Evolutionary conservation across 805 yeast species (phyloP), one percentile per base, ranked within the genome.

Genomic region (Nakazawaea holstii): DNA sequence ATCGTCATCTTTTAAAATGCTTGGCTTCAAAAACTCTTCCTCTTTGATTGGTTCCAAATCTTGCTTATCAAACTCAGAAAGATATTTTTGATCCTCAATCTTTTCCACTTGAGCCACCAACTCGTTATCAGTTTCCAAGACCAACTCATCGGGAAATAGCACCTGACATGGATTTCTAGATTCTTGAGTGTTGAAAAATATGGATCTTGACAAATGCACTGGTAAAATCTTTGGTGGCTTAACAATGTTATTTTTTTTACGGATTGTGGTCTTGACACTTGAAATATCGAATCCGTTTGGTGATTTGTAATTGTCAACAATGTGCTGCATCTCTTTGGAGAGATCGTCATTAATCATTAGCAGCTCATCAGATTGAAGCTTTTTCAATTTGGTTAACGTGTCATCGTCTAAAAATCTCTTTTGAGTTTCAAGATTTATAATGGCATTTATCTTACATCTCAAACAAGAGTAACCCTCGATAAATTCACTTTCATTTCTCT

Each of bases 191-290:
- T 86, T 88, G 42, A 79, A 74, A 59, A 76, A 90, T 37, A 85
- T 75, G 0, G 97, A 91, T 56, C 98, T 72, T 8, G 96, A 88
- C 37, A 94, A 65, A 61, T 92, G 98, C n/a, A 92, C 66, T 0
- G 87, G 77, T 43, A 94, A 70, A 6, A 87, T 67, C 46, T 76
- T 72, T 0, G 99, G 97, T 4, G 87, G 77, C 46, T 74, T 73
- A 10, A 79, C 70, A 36, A 89, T 73, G 24, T 73, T 70, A 0
- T 83, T 79, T 52, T 74, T 76, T 58, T 87, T 86, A 30, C 80
- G 76, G 5, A 92, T 88, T 0, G 82, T 77, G 0, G 92, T 77
- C 39, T 78, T 76, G 3, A 87, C 59, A 8, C 64, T 57, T 24
- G 70, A 65, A 2, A 80, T 62, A 35, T 69, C 69, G 41, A 76